Base-by-base conservation (phyloP, 2,329 filamentous ascomycete genomes). In the Dactylellina drechsleri region DNA sequence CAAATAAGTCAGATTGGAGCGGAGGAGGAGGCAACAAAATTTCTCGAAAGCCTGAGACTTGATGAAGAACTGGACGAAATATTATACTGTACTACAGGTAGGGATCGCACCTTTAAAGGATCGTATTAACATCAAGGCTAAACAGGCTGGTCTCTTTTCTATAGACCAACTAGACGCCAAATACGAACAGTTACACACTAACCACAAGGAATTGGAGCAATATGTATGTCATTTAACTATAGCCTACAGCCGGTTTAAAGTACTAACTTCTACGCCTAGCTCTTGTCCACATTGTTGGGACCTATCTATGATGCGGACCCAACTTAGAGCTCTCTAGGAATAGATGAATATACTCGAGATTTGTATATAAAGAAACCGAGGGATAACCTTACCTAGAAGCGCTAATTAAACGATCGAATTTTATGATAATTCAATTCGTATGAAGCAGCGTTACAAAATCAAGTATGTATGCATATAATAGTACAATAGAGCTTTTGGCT, bases 71-170 rank as follows among this genome's bases (percentile, higher is more conserved):
- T 65, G 23, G 50, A 56, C 20, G 50, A 65, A 2, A 16, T 65
- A 65, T 49, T 65, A 65, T 56, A 65, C 40, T 65, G 61, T 40
- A 56, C 61, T 56, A 56, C 61, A n/a, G 61, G 61, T 65, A 65
- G 1, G 61, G 18, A 18, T 49, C 15, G 6, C 61, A 10, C 31
- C 6, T 15, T 23, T 28, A 16, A 56, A 56, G n/a, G 18, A 36
- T 23, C 50, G 49, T 18, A 36, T 56, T 12, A 36, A 23, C 23
- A 56, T 47, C 23, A 36, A 56, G 49, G 50, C 36, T 65, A 65
- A 65, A 12, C 31, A 36, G 1, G 2, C 56, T 10, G 40, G 6
- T 54, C 20, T 56, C 50, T 40, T 56, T 16, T 36, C 49, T 20
- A 65, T 36, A 65, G 61, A 65, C 8, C 61, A 56, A 65, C n/a